phyloP scores from a whole-genome alignment of 2,329 filamentous ascomycete species.

The Aspergillus sp. region DNA sequence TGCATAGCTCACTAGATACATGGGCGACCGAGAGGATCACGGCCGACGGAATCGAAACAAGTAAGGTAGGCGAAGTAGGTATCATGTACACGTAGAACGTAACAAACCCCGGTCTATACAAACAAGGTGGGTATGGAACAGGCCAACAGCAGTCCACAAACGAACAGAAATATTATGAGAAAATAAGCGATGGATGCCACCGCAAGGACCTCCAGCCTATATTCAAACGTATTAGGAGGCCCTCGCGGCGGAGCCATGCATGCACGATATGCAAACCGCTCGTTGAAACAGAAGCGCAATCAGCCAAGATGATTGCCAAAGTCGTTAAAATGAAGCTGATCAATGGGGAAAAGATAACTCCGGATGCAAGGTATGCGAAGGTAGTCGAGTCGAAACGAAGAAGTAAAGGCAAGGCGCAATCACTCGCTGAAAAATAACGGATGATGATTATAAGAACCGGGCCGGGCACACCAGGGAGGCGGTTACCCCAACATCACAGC shows the following conservation, averaged over 20 bases:
- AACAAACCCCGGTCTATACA: conserved; percentile 26
- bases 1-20: conserved; percentile 7
- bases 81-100: conserved; percentile 36
- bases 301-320: conserved; percentile 6
- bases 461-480: too few relatives aligned
- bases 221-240: conserved; percentile 13
- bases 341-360: conserved; percentile 12
- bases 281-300: conserved; percentile 4
- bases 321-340: conserved; percentile 14
- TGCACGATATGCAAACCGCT: conserved; percentile 17
- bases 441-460: background rate
- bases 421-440: background rate
- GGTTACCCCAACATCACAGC: conserved; percentile 39
- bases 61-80: conserved; percentile 21
- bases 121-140: conserved; percentile 16
- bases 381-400: background rate
- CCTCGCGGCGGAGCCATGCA: conserved; percentile 14
- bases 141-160: conserved; percentile 8
- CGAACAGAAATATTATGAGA: conserved; percentile 11
- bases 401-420: background rate
- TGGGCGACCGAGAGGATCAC: conserved; percentile 3
- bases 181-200: background rate
- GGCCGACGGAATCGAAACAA: background rate
- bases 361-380: conserved; percentile 14
- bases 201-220: conserved; percentile 3